Conservation (phyloP, 306 rosid genomes). For the Dalbergia cochinchinensis region DNA sequence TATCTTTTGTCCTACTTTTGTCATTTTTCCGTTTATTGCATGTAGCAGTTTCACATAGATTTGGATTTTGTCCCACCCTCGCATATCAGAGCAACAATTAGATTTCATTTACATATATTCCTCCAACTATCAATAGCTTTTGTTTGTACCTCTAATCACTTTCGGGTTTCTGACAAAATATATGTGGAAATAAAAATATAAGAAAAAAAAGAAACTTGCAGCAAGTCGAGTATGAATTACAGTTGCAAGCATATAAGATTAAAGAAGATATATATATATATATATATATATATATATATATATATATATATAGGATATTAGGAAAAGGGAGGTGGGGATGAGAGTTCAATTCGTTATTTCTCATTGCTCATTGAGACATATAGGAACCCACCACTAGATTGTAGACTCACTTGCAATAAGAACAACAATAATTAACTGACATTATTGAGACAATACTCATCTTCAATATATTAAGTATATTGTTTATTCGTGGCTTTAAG, state of each 20-base stretch:
- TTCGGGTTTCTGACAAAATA: background rate
- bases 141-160: background rate
- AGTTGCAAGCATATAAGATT: background rate
- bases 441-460: too few relatives aligned
- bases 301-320: too few relatives aligned
- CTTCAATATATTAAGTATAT: background rate
- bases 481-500: background rate
- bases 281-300: too few relatives aligned
- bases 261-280: too few relatives aligned
- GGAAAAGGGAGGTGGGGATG: too few relatives aligned
- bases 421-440: too few relatives aligned
- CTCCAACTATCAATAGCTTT: background rate
- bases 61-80: constrained; percentile 48
- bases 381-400: too few relatives aligned
- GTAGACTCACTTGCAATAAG: too few relatives aligned
- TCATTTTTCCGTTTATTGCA: constrained; percentile 32
- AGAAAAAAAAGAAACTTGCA: background rate
- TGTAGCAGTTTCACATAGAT: constrained; percentile 37
- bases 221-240: background rate
- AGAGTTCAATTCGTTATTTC: too few relatives aligned
- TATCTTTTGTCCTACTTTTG: background rate
- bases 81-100: background rate
- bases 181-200: background rate
- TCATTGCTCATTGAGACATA: too few relatives aligned
- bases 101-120: background rate